Conservation (phyloP, 345 rosid species). For the Murraya koenigii region DNA sequence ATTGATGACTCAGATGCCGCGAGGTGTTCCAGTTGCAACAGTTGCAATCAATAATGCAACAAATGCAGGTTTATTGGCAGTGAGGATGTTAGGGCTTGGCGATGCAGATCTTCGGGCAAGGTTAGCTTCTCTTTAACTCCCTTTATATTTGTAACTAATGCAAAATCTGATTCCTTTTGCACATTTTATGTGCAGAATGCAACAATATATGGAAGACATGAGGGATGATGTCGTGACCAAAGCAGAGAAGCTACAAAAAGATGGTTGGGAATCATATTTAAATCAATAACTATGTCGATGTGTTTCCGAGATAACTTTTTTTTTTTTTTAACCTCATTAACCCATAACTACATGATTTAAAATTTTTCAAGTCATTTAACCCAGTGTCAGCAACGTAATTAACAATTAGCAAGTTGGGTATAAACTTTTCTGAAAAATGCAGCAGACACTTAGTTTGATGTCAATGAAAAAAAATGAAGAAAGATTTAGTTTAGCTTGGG, state of each 20-base stretch:
- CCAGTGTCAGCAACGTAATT: no score
- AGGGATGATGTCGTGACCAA: slow-evolving; percentile 65
- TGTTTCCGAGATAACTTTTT: no score
- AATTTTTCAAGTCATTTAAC: no score
- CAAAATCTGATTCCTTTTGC: not conserved
- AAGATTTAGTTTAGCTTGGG: not conserved
- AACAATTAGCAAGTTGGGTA: not conserved
- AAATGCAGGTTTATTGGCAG: slow-evolving; percentile 81
- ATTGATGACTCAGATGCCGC: slow-evolving; percentile 63
- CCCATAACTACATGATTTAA: not conserved
- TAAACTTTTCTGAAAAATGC: not conserved
- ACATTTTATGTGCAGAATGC: slow-evolving; percentile 48
- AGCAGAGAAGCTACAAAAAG: slow-evolving; percentile 62
- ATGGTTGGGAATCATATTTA: slow-evolving; percentile 77
- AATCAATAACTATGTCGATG: slow-evolving; percentile 33
- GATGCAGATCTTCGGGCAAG: slow-evolving; percentile 64
- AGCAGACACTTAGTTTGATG: not conserved
- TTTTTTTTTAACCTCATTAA: not conserved
- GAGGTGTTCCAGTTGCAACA: slow-evolving; percentile 94
- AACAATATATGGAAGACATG: slow-evolving; percentile 82
- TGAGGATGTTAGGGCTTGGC: slow-evolving; percentile 69
- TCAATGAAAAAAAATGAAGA: not conserved
- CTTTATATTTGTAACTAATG: not conserved
- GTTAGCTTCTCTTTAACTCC: slow-evolving; percentile 16
- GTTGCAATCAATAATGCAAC: slow-evolving; percentile 89